Conservation (phyloP, 306 rosid species). For the Gynostemma pentaphyllum region DNA sequence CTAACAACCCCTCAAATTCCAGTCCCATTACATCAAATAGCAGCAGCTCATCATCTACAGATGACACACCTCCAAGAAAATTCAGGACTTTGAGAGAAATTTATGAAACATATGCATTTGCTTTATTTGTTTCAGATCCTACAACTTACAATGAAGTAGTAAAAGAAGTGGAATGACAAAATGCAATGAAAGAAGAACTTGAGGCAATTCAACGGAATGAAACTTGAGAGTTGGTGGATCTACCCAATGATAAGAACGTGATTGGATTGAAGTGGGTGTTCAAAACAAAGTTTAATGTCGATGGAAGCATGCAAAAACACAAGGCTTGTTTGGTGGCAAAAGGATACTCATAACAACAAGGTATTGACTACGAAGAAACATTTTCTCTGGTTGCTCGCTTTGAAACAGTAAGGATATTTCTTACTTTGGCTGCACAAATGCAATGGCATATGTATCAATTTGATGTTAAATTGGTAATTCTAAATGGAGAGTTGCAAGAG, state of each 20-base stretch:
- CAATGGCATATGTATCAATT: not conserved
- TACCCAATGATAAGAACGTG: too few species aligned
- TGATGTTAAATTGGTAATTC: not conserved
- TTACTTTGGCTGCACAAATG: not conserved
- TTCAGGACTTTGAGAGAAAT: not conserved
- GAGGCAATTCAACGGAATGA: not conserved
- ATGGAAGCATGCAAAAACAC: not conserved
- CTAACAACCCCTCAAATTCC: too few species aligned
- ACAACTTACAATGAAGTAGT: not conserved
- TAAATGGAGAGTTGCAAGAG: too few species aligned
- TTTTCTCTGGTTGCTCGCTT: not conserved
- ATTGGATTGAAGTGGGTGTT: not conserved
- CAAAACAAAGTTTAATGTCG: not conserved
- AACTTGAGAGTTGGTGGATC: not conserved
- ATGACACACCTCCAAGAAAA: constrained; percentile 2
- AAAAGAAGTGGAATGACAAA: not conserved
- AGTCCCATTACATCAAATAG: too few species aligned
- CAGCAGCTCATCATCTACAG: too few species aligned
- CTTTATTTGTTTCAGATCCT: not conserved
- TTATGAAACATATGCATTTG: not conserved
- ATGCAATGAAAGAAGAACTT: constrained; percentile 1
- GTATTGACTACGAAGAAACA: not conserved
- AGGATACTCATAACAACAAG: not conserved
- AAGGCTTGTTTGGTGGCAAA: too few species aligned
- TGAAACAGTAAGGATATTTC: not conserved